Percentiles rank a stretch among this genome's conserved stretches.
Conservation (phyloP, 176 grass and related monocot genomes). For the Phyllostachys edulis region DNA sequence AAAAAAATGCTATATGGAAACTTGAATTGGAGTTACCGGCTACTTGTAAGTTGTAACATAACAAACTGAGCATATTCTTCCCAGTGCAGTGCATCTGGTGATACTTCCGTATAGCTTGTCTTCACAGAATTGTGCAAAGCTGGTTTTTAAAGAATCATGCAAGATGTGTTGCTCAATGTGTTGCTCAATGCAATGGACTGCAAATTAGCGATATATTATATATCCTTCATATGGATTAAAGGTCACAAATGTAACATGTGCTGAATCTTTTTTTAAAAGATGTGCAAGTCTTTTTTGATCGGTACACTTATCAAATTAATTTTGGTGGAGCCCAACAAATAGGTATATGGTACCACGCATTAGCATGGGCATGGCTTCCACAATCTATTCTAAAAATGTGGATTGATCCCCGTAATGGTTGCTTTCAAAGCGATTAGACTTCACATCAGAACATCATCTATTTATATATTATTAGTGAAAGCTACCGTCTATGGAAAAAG, state of each 20-base stretch:
- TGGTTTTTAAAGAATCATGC: neutral
- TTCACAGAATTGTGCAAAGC: neutral
- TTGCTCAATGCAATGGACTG: neutral
- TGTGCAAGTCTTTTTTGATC: neutral
- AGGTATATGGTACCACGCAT: neutral
- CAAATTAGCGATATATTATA: neutral
- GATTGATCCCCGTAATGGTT: neutral
- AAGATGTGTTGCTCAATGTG: neutral
- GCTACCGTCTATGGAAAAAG: neutral
- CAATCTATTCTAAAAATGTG: too few relatives aligned
- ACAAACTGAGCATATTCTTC: neutral
- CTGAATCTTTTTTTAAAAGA: neutral
- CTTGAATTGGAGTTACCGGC: neutral
- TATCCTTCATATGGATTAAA: neutral
- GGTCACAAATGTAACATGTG: neutral
- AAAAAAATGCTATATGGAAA: neutral
- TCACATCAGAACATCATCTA: neutral
- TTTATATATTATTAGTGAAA: neutral
- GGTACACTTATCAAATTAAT: neutral
- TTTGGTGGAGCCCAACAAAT: neutral
- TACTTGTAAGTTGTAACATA: neutral
- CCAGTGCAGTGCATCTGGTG: neutral
- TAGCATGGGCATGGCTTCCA: too few relatives aligned
- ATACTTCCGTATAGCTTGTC: neutral
- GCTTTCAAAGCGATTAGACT: neutral